A percentile compares a stretch with the other conserved stretches of the same genome.
Conservation (phyloP, 2,329 filamentous ascomycete genomes). For the Ophiostoma montium region DNA sequence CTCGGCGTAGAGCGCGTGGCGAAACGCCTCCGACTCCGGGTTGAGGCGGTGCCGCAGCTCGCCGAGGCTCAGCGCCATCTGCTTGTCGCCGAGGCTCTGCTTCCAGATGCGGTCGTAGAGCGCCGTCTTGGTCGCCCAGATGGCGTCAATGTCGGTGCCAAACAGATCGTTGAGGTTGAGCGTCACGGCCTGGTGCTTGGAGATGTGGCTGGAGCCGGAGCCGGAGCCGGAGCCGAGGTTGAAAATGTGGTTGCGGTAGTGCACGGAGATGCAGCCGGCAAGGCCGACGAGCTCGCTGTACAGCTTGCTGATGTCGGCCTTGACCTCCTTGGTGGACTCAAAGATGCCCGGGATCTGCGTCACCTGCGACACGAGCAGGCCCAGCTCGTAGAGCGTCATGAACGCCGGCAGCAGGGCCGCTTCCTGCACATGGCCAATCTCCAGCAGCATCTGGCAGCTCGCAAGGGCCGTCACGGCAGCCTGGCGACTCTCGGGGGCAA, state of each 20-base stretch:
- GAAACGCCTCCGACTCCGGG: constrained; percentile 14
- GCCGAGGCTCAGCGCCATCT: constrained; percentile 15
- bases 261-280: constrained; percentile 20
- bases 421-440: constrained; percentile 26
- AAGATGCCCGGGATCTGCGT: constrained; percentile 25
- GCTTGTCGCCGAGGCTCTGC: constrained; percentile 19
- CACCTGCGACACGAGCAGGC: constrained; percentile 23
- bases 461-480: constrained; percentile 22
- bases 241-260: constrained; percentile 23
- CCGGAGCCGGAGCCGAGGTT: constrained; percentile 17
- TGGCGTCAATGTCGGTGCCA: constrained; percentile 20
- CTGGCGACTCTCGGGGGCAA: constrained; percentile 16
- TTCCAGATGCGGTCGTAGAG: constrained; percentile 24
- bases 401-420: constrained; percentile 25
- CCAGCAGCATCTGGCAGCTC: constrained; percentile 24
- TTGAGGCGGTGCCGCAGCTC: constrained; percentile 21
- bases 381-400: constrained; percentile 25
- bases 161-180: constrained; percentile 25
- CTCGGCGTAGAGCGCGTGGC: constrained; percentile 22
- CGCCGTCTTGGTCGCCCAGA: constrained; percentile 21
- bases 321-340: constrained; percentile 19
- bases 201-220: no score
- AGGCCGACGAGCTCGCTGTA: constrained; percentile 24
- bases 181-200: constrained; percentile 13
- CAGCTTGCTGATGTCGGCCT: constrained; percentile 20